A percentile compares a stretch with the other conserved stretches of the same genome.
Conservation (phyloP, 2,329 filamentous ascomycete genomes). For the Claviceps sp. region DNA sequence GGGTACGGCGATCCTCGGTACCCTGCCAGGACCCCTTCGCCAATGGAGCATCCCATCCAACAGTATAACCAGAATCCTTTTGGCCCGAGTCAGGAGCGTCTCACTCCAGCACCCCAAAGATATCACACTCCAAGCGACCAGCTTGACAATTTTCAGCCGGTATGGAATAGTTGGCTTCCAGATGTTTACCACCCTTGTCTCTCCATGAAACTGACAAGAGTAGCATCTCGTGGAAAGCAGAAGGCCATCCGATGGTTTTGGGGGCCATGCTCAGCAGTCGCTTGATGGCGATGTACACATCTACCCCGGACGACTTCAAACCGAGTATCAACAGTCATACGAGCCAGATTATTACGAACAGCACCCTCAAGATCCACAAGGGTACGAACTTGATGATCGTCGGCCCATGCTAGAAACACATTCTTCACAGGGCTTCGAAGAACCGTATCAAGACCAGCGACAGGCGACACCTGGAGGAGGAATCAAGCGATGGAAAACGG, state of each 20-base stretch:
- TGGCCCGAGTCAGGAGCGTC: conserved; percentile 21
- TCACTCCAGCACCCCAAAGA: conserved; percentile 21
- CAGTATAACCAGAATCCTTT: conserved; percentile 3
- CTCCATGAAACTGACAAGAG: not conserved
- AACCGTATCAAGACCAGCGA: conserved; percentile 23
- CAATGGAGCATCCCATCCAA: conserved; percentile 3
- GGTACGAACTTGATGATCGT: conserved; percentile 58
- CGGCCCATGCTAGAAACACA: conserved; percentile 63
- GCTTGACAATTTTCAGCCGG: conserved; percentile 71
- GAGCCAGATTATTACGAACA: conserved; percentile 42
- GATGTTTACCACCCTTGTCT: not conserved
- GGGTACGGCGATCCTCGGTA: not conserved
- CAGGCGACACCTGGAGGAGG: conserved; percentile 22
- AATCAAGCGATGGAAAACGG: conserved; percentile 90
- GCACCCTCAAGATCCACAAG: conserved; percentile 26
- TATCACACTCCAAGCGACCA: conserved; percentile 56
- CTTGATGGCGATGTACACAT: conserved; percentile 7
- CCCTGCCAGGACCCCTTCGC: not conserved
- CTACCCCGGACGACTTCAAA: conserved; percentile 56
- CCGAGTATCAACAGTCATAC: conserved; percentile 24
- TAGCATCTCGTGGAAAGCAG: conserved; percentile 40
- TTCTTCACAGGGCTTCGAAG: conserved; percentile 29
- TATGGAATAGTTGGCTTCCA: conserved; percentile 27
- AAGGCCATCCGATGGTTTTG: conserved; percentile 11
- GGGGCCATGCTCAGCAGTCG: conserved; percentile 33